phyloP scores from a whole-genome alignment of 2,329 filamentous ascomycete species.

The Fusarium sp. region DNA sequence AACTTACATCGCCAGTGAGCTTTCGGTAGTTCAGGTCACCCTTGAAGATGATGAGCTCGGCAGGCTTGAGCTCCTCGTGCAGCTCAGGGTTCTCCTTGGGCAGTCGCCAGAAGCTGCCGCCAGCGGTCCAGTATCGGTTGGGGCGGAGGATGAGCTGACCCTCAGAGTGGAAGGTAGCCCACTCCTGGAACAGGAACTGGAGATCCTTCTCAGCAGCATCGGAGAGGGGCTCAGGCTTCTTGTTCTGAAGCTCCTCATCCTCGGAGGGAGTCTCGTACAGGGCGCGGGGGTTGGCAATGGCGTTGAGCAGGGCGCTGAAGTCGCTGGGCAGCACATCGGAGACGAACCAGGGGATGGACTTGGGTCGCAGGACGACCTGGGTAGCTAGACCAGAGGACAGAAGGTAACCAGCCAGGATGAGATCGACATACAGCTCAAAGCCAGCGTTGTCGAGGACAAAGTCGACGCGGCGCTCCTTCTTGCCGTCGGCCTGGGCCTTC shows the following conservation, averaged over 20 bases:
- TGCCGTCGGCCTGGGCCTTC: constrained; percentile 74
- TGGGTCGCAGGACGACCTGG: constrained; percentile 89
- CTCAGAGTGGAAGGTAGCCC: constrained; percentile 84
- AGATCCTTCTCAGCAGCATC: constrained; percentile 79
- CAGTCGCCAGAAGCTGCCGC: constrained; percentile 90
- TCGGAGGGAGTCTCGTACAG: constrained; percentile 86
- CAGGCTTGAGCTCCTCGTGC: constrained; percentile 83
- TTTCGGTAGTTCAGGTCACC: constrained; percentile 98
- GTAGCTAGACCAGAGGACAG: constrained; percentile 89
- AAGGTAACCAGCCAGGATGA: constrained; percentile 92
- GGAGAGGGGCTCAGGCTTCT: constrained; percentile 73
- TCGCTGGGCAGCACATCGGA: constrained; percentile 93
- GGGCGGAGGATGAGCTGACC: constrained; percentile 87
- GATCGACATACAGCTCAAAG: constrained; percentile 96
- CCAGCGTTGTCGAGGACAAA: constrained; percentile 98
- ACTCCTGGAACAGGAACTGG: constrained; percentile 84
- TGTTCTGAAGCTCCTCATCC: constrained; percentile 72
- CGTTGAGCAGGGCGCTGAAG: constrained; percentile 85
- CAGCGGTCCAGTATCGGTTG: constrained; percentile 92
- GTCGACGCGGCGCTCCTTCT: constrained; percentile 84
- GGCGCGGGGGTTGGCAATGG: constrained; percentile 80
- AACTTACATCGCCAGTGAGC: constrained; percentile 85
- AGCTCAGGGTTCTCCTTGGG: constrained; percentile 78
- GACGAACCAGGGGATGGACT: constrained; percentile 98
- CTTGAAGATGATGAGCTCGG: constrained; percentile 95